Percentiles rank a stretch among this genome's conserved stretches.
These are phyloP conservation scores for Verticillium dahliae DNA, from an alignment of 2,329 filamentous ascomycete genomes.

Conservation along the genomic window DNA sequence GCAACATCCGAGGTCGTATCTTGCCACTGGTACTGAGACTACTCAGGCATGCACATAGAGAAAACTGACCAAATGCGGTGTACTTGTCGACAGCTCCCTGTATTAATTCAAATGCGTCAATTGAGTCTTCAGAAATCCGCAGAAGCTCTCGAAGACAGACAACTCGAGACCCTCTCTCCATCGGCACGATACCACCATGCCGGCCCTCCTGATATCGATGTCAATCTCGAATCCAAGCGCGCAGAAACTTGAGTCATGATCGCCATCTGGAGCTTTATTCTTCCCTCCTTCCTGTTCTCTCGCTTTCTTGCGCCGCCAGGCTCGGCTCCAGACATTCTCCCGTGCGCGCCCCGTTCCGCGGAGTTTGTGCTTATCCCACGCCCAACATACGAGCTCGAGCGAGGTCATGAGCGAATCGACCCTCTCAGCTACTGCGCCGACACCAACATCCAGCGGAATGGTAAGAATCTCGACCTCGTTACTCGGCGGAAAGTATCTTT, in stretches of 20 bases:
- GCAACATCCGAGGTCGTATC: background rate
- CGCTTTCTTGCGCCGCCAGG: conserved; percentile 57
- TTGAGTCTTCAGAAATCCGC: conserved; percentile 60
- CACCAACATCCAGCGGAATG: conserved; percentile 34
- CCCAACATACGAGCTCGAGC: conserved; percentile 57
- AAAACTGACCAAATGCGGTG: too few species aligned
- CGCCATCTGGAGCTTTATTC: conserved; percentile 19
- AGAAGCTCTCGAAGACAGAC: conserved; percentile 79
- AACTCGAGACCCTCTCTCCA: conserved; percentile 74
- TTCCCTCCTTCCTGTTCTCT: conserved; percentile 12
- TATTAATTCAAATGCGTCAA: background rate
- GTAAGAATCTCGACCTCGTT: conserved; percentile 35
- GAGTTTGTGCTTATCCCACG: conserved; percentile 47
- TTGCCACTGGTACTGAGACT: background rate
- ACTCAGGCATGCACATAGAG: too few species aligned
- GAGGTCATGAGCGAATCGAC: conserved; percentile 40
- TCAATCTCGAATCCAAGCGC: conserved; percentile 53
- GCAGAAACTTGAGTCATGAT: conserved; percentile 26
- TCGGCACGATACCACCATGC: conserved; percentile 46
- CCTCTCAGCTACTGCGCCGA: conserved; percentile 26
- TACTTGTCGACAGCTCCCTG: background rate
- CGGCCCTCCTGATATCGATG: conserved; percentile 31
- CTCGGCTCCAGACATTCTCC: conserved; percentile 74
- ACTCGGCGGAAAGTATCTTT: conserved; percentile 34
- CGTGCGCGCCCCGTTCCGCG: conserved; percentile 56